Conservation (phyloP, 2,329 filamentous ascomycete genomes). For the Sclerotinia subarctica region DNA sequence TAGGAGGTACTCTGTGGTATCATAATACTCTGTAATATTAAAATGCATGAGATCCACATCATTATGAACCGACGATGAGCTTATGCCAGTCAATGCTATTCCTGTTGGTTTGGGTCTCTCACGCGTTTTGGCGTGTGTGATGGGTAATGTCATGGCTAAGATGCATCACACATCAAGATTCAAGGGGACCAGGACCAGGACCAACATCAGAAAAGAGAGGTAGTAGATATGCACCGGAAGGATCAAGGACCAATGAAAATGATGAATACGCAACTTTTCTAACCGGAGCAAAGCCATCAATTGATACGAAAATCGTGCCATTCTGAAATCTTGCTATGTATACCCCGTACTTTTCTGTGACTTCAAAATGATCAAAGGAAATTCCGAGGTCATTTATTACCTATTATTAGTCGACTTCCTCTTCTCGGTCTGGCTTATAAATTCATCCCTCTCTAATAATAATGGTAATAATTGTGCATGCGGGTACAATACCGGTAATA, state of each 20-base stretch:
- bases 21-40: background rate
- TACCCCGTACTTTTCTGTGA: background rate
- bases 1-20: background rate
- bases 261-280: background rate
- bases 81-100: background rate
- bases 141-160: background rate
- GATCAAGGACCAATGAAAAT: background rate
- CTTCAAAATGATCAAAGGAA: too few species aligned
- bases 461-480: background rate
- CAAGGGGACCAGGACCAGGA: background rate
- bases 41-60: background rate
- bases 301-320: slow-evolving; percentile 8
- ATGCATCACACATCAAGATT: too few species aligned
- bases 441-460: background rate
- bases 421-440: background rate
- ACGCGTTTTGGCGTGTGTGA: slow-evolving; percentile 16
- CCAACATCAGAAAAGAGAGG: background rate
- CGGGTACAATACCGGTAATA: background rate
- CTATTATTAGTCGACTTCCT: background rate
- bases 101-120: background rate
- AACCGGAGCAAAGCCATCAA: background rate
- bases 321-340: background rate
- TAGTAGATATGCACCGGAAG: too few species aligned
- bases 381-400: too few species aligned
- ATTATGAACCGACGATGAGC: background rate